Conservation (phyloP, 352 stramenopile species). For the Phytophthora aleatoria region DNA sequence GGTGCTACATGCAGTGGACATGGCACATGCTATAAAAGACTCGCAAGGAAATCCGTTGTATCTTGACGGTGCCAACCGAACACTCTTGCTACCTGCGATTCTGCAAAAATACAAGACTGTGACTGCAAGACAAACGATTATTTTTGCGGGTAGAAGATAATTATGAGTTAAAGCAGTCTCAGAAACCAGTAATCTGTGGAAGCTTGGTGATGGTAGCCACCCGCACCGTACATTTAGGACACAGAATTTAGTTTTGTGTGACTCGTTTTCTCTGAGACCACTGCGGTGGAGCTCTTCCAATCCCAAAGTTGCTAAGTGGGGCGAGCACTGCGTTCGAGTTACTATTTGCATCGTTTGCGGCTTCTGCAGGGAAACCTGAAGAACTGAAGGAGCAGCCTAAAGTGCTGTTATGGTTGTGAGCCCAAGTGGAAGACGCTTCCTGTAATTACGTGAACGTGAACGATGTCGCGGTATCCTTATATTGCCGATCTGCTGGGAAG, state of each 20-base stretch:
- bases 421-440: background rate
- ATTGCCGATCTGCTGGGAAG: background rate
- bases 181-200: conserved; percentile 1
- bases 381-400: background rate
- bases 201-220: background rate
- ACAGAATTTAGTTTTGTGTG: background rate
- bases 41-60: no score
- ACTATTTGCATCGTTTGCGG: background rate
- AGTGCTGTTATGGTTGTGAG: background rate
- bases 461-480: background rate
- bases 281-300: background rate
- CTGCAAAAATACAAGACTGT: no score
- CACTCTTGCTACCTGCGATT: no score
- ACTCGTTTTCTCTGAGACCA: background rate
- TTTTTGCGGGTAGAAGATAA: no score
- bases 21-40: no score
- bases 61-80: no score
- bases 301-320: background rate
- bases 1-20: no score
- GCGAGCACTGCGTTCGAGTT: background rate
- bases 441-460: background rate
- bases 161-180: background rate
- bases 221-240: background rate
- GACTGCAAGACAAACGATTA: no score
- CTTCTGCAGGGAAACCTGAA: background rate